Conservation (phyloP, 371 early-diverging fungal species). For the Actinomortierella ambigua region DNA sequence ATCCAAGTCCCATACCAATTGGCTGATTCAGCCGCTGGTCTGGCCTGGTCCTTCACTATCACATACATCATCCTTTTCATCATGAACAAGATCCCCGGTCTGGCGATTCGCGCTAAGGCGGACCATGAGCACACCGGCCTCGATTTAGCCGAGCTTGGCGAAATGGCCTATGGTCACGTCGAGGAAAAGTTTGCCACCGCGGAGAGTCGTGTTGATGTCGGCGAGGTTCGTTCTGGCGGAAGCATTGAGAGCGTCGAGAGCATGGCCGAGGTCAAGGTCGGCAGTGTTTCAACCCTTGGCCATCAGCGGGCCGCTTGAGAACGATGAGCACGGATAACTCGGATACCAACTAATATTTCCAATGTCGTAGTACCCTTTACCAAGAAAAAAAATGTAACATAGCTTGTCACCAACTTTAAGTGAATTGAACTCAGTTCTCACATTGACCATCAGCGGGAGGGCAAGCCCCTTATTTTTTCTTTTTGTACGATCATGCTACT, state of each 20-base stretch:
- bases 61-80: slow-evolving; percentile 75
- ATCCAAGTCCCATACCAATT: slow-evolving; percentile 83
- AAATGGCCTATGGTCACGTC: slow-evolving; percentile 61
- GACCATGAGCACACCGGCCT: slow-evolving; percentile 75
- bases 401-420: too few relatives aligned
- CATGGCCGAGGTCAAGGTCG: slow-evolving; percentile 29
- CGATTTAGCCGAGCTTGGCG: slow-evolving; percentile 83
- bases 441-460: too few relatives aligned
- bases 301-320: too few relatives aligned
- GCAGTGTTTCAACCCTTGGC: slow-evolving; percentile 34
- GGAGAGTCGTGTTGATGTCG: slow-evolving; percentile 31
- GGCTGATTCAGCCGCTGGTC: slow-evolving; percentile 75
- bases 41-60: slow-evolving; percentile 79
- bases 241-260: slow-evolving; percentile 16
- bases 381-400: too few relatives aligned
- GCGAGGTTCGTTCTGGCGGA: slow-evolving; percentile 14
- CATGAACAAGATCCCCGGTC: slow-evolving; percentile 82
- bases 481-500: too few relatives aligned
- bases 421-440: too few relatives aligned
- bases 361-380: too few relatives aligned
- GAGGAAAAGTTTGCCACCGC: slow-evolving; percentile 18
- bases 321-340: too few relatives aligned
- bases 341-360: too few relatives aligned
- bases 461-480: too few relatives aligned
- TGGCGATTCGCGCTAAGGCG: slow-evolving; percentile 74